A percentile compares a stretch with the other conserved stretches of the same genome.
Conservation (phyloP, 345 rosid species). For the Citrus australasica region DNA sequence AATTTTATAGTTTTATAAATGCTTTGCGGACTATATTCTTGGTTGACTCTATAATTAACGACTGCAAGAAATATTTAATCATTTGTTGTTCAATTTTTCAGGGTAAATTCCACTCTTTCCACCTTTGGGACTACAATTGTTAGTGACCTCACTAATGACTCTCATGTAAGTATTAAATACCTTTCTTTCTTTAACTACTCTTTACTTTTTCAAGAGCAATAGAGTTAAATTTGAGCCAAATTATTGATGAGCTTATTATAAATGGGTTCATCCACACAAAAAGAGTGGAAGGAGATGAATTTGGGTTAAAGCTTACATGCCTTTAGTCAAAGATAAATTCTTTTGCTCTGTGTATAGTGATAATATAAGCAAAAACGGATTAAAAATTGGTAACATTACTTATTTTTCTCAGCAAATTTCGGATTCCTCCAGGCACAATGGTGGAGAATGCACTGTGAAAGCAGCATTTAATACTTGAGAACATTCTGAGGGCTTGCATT, state of each 20-base stretch:
- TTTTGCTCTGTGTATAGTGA: too few relatives aligned
- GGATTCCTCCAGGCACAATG: slow-evolving; percentile 96
- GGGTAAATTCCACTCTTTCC: slow-evolving; percentile 22
- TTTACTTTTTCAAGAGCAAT: too few relatives aligned
- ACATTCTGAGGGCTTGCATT: slow-evolving; percentile 80
- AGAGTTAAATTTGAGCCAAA: too few relatives aligned
- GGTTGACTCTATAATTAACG: neutral
- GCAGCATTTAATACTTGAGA: slow-evolving; percentile 96
- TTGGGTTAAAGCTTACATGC: too few relatives aligned
- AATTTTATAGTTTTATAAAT: too few relatives aligned
- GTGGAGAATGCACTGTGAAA: slow-evolving; percentile 90
- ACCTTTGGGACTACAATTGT: slow-evolving; percentile 65
- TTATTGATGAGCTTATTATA: too few relatives aligned
- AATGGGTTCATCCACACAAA: too few relatives aligned
- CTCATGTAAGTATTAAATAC: slow-evolving; percentile 55
- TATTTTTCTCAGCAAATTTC: neutral
- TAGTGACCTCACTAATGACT: slow-evolving; percentile 94
- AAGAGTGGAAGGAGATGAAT: too few relatives aligned
- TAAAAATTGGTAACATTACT: neutral
- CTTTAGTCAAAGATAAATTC: too few relatives aligned
- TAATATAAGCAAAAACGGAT: neutral
- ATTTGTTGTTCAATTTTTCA: slow-evolving; percentile 22
- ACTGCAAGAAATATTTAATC: neutral
- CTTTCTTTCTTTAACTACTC: neutral
- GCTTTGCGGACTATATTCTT: neutral